A percentile compares a stretch with the other conserved stretches of the same genome.
These are phyloP conservation scores for Beauveria scarabaeidicola DNA, from an alignment of 2,329 filamentous ascomycete species.

Conservation along the genomic window DNA sequence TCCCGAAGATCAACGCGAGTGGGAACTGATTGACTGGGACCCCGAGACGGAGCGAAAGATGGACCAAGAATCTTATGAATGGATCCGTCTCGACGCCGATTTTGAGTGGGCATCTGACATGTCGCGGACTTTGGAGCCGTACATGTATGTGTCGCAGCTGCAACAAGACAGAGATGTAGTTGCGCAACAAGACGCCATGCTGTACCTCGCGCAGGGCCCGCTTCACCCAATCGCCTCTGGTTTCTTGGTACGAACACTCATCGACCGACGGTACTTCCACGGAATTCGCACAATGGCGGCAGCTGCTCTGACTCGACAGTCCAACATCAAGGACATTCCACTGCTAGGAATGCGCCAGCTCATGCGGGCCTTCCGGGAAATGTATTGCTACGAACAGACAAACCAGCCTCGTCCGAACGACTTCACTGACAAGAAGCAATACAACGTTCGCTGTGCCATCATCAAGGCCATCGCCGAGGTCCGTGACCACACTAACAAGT, in stretches of 20 bases:
- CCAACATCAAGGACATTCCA: conserved; percentile 53
- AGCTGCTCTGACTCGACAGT: conserved; percentile 67
- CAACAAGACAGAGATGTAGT: conserved; percentile 96
- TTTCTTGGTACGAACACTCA: conserved; percentile 78
- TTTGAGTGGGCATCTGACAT: conserved; percentile 96
- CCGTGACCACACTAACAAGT: conserved; percentile 63
- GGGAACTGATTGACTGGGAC: conserved; percentile 84
- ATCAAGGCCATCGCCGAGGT: conserved; percentile 72
- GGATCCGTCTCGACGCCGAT: conserved; percentile 96
- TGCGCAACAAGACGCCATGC: conserved; percentile 69
- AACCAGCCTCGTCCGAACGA: conserved; percentile 82
- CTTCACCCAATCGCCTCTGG: conserved; percentile 79
- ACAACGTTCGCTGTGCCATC: conserved; percentile 77
- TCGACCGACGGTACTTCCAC: conserved; percentile 89
- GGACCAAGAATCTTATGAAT: conserved; percentile 95
- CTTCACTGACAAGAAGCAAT: conserved; percentile 78
- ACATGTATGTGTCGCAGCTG: conserved; percentile 96
- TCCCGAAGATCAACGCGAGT: conserved; percentile 71
- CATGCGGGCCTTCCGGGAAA: conserved; percentile 73
- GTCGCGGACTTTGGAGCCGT: conserved; percentile 72
- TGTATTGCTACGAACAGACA: conserved; percentile 76
- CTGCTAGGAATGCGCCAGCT: conserved; percentile 80
- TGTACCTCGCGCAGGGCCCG: conserved; percentile 59
- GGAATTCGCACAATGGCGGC: conserved; percentile 85
- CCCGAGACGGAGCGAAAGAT: conserved; percentile 82